Evolutionary conservation across 2,329 filamentous ascomycete species (phyloP), one percentile per base, ranked within the genome.

Genomic region (Calonectria pseudoturangicola): DNA sequence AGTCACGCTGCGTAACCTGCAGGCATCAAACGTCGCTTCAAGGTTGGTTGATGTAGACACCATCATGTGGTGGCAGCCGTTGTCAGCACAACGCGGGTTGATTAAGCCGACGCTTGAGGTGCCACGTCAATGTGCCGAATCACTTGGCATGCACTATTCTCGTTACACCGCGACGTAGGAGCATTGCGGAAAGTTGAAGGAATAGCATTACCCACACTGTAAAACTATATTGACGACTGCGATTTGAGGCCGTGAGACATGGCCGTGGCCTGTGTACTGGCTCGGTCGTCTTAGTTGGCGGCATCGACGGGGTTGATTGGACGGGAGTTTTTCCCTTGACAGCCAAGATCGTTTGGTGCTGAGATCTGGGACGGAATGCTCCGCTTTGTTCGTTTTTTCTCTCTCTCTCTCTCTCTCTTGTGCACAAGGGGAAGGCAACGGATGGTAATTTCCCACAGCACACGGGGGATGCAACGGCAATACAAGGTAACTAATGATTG

Each of bases 91-190:
- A 60, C 68, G 43, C 18, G 13, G 13, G 18, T 63, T 36, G 18
- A 70, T 43, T 43, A 51, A 66, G 27, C 45, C 43, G 63, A 39
- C 54, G 16, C 30, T 36, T 27, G 65, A 62, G 48, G 48, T 65
- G 70, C 70, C 70, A 72, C 70, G 70, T 72, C 70, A 56, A 58
- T 65, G 41, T 64, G 25, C 41, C 50, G 70, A 48, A 72, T 28
- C 43, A 47, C 63, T 47, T 50, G 28, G 56, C 41, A 68, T 72
- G 65, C 66, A 25, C 41, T n/a, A 21, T 41, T 18, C 36, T 15
- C n/a, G 41, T 72, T 72, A 41, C 70, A 58, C 63, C 41, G 64
- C 48, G 39, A 64, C 65, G 58, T 10, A 33, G 54, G 16, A 36
- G 60, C 58, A 41, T 41, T 27, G 54, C 12, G 33, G n/a, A 51